These are phyloP conservation scores for Hygrophila difformis DNA, from an alignment of 257 asterid species.

Conservation along the genomic window DNA sequence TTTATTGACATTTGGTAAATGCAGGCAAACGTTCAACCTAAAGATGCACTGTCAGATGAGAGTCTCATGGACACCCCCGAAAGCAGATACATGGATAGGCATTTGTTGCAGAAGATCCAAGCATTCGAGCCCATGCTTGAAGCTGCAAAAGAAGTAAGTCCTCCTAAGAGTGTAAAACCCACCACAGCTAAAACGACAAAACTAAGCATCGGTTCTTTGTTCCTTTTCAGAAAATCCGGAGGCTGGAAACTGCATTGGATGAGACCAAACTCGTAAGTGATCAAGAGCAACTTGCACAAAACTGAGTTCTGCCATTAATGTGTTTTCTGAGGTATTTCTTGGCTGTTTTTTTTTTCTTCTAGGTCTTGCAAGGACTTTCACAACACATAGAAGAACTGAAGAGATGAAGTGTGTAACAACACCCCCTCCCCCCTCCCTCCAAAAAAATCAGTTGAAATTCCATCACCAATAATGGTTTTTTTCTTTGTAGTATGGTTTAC, in stretches of 20 bases:
- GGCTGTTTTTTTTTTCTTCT: background rate
- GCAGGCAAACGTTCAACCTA: slow-evolving; percentile 25
- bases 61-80: slow-evolving; percentile 1
- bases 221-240: slow-evolving; percentile 42
- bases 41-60: slow-evolving; percentile 20
- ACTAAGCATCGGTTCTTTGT: background rate
- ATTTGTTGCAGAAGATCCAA: slow-evolving; percentile 25
- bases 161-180: background rate
- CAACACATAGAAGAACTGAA: slow-evolving; percentile 47
- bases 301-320: background rate
- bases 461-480: too few species aligned
- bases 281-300: background rate
- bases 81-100: slow-evolving; percentile 12
- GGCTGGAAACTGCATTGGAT: slow-evolving; percentile 44
- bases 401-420: slow-evolving; percentile 8
- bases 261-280: slow-evolving; percentile 56
- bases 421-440: too few species aligned
- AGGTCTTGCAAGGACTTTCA: slow-evolving; percentile 53
- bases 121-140: slow-evolving; percentile 37
- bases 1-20: slow-evolving; percentile 2
- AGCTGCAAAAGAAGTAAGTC: slow-evolving; percentile 40
- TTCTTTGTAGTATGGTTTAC: too few species aligned
- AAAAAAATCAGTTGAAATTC: too few species aligned
- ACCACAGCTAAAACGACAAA: background rate
- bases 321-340: background rate